Evolutionary conservation across 1,284 basidiomycete genomes (phyloP).

Genomic region (Singerocomus inundabilis): DNA sequence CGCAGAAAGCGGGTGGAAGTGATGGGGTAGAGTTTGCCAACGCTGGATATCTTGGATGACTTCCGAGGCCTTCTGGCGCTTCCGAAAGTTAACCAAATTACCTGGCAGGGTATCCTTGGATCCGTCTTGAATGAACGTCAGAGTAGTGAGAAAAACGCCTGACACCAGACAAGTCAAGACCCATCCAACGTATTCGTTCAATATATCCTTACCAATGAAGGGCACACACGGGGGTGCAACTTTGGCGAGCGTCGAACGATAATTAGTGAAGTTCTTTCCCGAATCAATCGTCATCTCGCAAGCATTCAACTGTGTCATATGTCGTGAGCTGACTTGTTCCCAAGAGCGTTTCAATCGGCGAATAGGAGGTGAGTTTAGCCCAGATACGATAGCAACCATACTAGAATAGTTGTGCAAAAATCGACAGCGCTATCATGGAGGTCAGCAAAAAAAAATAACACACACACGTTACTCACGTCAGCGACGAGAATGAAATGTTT

Average conservation of each 20-base stretch:
- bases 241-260: slow-evolving; percentile 81
- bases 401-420: slow-evolving; percentile 92
- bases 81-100: slow-evolving; percentile 92
- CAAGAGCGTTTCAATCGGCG: slow-evolving; percentile 92
- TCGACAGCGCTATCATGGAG: slow-evolving; percentile 72
- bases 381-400: slow-evolving; percentile 94
- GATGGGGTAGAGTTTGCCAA: slow-evolving; percentile 91
- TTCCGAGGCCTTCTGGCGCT: slow-evolving; percentile 90
- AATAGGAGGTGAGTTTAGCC: slow-evolving; percentile 93
- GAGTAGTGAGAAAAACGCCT: slow-evolving; percentile 94
- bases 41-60: slow-evolving; percentile 96
- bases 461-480: slow-evolving; percentile 63
- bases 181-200: background rate
- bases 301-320: slow-evolving; percentile 62
- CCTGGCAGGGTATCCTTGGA: slow-evolving; percentile 84
- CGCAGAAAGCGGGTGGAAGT: slow-evolving; percentile 68
- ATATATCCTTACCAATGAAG: slow-evolving; percentile 76
- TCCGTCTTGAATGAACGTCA: slow-evolving; percentile 99
- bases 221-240: slow-evolving; percentile 96
- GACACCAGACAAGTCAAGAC: slow-evolving; percentile 2
- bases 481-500: slow-evolving; percentile 94
- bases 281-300: slow-evolving; percentile 86
- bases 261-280: slow-evolving; percentile 91
- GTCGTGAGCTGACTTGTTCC: slow-evolving; percentile 81
- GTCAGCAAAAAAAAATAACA: background rate